Base-by-base conservation (phyloP, 2,329 filamentous ascomycete genomes). In the Coniochaeta ligniaria region DNA sequence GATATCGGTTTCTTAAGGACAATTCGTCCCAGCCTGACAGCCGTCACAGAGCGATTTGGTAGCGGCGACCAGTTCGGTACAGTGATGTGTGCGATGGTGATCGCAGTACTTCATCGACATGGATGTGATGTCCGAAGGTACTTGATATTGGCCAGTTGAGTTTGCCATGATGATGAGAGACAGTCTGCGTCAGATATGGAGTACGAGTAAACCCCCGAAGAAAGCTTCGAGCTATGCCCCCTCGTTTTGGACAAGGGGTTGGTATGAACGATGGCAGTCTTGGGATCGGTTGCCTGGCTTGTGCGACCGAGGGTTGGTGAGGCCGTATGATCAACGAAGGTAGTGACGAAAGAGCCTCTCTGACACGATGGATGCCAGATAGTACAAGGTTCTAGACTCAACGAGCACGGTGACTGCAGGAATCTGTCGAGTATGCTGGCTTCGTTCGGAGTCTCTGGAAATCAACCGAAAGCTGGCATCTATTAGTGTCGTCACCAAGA, bases 31-130 rank as follows among this genome's bases (percentile, higher is more conserved):
- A 22, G 56, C 57, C 22, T 57, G 38, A 43, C 60, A 61, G 8
- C 57, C 55, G 43, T 50, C 58, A 26, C 60, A 61, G 20, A 61
- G 60, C 2, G 20, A 57, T 20, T 52, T 38, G 28, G 45, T 24
- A 12, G 56, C 33, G 16, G 24, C 26, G 12, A 59, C 61, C 14
- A 59, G 36, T 28, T 54, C 50, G 14, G 57, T 61, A 47, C 62
- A 63, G 20, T 59, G 59, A 31, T 61, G 59, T 4, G 35, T 58
- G 8, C 17, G 7, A 60, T 62, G 22, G 52, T 63, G 62, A 47
- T 60, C 57, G 45, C 62, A 63, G 36, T 58, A 62, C 20, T 63
- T 63, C 9, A 59, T 35, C 33, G 59, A 43, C 61, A 57, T 60
- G 55, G 28, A 28, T 8, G 26, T 55, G 9, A 35, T 6, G 52